These are phyloP conservation scores for Pyrenochaeta sp. DNA, from an alignment of 2,329 filamentous ascomycete species.

Conservation along the genomic window DNA sequence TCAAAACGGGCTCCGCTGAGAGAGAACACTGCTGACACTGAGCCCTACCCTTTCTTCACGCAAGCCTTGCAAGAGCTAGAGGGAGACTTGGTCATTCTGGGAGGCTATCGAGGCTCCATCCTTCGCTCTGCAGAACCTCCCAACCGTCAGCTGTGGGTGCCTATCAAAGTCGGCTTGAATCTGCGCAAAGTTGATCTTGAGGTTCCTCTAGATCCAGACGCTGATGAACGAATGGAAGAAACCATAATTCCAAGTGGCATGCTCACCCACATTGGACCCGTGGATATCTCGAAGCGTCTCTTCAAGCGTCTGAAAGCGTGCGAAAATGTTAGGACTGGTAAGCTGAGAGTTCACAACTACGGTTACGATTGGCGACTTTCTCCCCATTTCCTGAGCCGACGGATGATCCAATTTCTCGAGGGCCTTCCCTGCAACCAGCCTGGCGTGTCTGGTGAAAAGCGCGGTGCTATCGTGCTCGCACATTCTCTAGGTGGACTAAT, in stretches of 20 bases:
- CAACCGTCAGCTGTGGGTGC: slow-evolving; percentile 91
- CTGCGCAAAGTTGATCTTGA: slow-evolving; percentile 91
- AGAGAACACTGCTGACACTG: slow-evolving; percentile 30
- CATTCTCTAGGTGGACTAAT: slow-evolving; percentile 90
- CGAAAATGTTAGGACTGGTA: slow-evolving; percentile 75
- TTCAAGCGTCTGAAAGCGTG: slow-evolving; percentile 79
- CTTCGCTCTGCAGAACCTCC: slow-evolving; percentile 82
- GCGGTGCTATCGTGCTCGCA: slow-evolving; percentile 82
- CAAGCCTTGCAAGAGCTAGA: slow-evolving; percentile 73
- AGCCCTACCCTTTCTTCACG: slow-evolving; percentile 61
- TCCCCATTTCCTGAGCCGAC: slow-evolving; percentile 75
- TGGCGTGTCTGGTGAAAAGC: slow-evolving; percentile 59
- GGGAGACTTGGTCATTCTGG: slow-evolving; percentile 87
- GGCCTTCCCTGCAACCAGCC: slow-evolving; percentile 76
- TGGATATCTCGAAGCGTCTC: slow-evolving; percentile 85
- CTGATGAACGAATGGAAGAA: slow-evolving; percentile 83
- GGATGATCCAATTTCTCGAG: slow-evolving; percentile 77
- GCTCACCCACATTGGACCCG: slow-evolving; percentile 88
- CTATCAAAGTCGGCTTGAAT: slow-evolving; percentile 90
- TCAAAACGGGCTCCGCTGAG: slow-evolving; percentile 19
- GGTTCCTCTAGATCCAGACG: slow-evolving; percentile 80
- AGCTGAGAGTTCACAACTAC: slow-evolving; percentile 84
- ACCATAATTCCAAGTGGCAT: slow-evolving; percentile 87
- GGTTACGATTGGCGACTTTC: slow-evolving; percentile 95
- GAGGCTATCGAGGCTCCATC: slow-evolving; percentile 91